Base-by-base conservation (phyloP, 2,329 filamentous ascomycete genomes). In the Chaetomium strumarium region DNA sequence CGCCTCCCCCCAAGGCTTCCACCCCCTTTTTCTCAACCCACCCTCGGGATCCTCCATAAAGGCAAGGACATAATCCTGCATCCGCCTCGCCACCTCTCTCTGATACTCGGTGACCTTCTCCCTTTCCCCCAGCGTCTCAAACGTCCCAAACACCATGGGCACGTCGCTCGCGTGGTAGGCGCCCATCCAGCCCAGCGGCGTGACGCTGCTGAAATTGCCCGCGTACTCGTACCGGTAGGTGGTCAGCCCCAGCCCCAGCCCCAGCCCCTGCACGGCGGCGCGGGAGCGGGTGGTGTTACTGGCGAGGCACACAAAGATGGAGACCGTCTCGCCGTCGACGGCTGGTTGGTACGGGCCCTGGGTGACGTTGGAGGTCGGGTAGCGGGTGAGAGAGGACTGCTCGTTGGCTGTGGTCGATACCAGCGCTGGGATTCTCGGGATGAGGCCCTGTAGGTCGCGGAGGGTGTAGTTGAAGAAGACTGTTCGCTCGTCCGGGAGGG, bases 151-250 rank as follows among this genome's bases (percentile, higher is more conserved):
- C 13, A 62, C 34, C 56, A 60, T 56, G 10, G 60, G 60, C 12
- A 62, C 50, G 17, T 62, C 58, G 13, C 49, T 56, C 2, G 53
- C 58, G 24, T 62, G 58, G 30, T 59, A 62, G 30, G 70, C 68
- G 1, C 70, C 70, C 58, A 71, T 64, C 69, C 67, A 72, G 2
- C 59, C 46, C 24, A 67, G 63, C 24, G 70, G 69, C 7, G 67
- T 68, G 13, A 73, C 54, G 48, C 69, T 70, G 16, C 63, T 64
- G 50, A 69, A 73, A 51, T 71, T 72, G 5, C 70, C 70, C 7
- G 65, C 63, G 43, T 72, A 72, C 46, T 70, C 65, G 55, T 72
- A 73, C 17, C 70, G 66, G 53, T 72, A 72, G 0, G 70, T 72
- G 34, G 57, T 66, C 45, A 62, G 42, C 9, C 53, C 50, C 9